These are phyloP conservation scores for Pholiota adiposa DNA, from an alignment of 1,284 basidiomycete genomes.

Conservation along the genomic window DNA sequence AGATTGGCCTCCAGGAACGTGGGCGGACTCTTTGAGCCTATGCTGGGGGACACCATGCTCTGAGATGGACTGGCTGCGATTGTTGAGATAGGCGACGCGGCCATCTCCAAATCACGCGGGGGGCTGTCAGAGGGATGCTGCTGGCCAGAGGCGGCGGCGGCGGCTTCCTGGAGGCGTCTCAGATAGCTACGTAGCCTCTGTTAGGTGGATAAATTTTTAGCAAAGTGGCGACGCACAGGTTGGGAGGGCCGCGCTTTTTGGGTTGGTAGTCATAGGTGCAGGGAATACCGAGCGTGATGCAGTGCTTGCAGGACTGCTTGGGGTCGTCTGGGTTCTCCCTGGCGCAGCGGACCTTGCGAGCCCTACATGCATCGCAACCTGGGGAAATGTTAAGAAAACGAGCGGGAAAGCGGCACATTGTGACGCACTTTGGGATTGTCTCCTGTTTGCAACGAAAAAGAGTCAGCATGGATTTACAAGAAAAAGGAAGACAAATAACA, in stretches of 20 bases:
- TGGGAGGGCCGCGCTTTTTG: constrained; percentile 89
- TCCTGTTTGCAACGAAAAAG: constrained; percentile 49
- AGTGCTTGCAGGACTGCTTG: constrained; percentile 82
- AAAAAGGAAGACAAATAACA: constrained; percentile 34
- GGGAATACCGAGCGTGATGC: constrained; percentile 77
- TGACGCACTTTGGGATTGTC: constrained; percentile 73
- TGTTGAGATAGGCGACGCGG: constrained; percentile 53
- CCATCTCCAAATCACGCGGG: constrained; percentile 37
- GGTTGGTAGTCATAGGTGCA: constrained; percentile 92
- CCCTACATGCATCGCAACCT: constrained; percentile 86
- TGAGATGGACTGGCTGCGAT: constrained; percentile 53
- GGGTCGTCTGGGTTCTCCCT: constrained; percentile 77
- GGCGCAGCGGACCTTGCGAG: constrained; percentile 81
- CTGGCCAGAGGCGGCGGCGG: constrained; percentile 59
- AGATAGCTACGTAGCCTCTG: constrained; percentile 57
- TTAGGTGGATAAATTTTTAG: constrained; percentile 2
- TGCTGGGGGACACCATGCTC: constrained; percentile 49
- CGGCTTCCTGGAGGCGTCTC: constrained; percentile 77
- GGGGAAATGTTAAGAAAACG: constrained; percentile 20
- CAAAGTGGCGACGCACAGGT: constrained; percentile 63
- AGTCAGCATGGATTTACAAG: constrained; percentile 28
- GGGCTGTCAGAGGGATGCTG: constrained; percentile 36
- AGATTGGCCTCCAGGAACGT: constrained; percentile 57
- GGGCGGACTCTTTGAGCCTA: constrained; percentile 47
- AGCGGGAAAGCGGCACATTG: constrained; percentile 19